A percentile compares a stretch with the other conserved stretches of the same genome.
Conservation (phyloP, 179 eudicot species). For the Amaranthus tricolor region DNA sequence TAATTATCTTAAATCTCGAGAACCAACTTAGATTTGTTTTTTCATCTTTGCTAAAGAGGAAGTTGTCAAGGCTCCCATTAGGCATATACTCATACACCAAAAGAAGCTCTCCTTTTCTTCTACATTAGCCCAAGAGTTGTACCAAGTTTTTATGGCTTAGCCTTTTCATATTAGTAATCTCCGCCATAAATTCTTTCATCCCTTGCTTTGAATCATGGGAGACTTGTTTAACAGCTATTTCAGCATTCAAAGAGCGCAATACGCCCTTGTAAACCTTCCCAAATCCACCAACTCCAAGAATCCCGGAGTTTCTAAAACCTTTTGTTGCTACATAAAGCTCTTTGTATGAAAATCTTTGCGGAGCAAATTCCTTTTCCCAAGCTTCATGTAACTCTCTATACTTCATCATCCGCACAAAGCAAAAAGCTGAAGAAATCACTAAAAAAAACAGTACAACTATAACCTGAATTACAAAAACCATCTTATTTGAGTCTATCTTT, state of each 20-base stretch:
- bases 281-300: conserved; percentile 40
- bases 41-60: conserved; percentile 19
- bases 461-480: neutral
- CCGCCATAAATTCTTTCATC: conserved; percentile 39
- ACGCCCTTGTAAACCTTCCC: conserved; percentile 40
- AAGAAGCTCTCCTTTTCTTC: conserved; percentile 38
- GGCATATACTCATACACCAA: conserved; percentile 37
- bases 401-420: conserved; percentile 22
- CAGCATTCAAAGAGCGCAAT: conserved; percentile 1
- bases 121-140: conserved; percentile 33
- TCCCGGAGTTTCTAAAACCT: conserved; percentile 32
- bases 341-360: conserved; percentile 26
- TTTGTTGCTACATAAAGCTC: conserved; percentile 33
- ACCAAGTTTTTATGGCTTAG: conserved; percentile 35
- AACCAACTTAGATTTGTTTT: conserved; percentile 23
- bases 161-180: conserved; percentile 33
- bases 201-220: conserved; percentile 43
- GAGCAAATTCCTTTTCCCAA: conserved; percentile 33
- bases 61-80: conserved; percentile 36
- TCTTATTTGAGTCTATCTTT: neutral
- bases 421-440: conserved; percentile 12
- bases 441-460: conserved; percentile 4
- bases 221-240: conserved; percentile 37
- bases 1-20: conserved; percentile 31
- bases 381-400: conserved; percentile 29